phyloP scores from a whole-genome alignment of 495 filamentous ascomycete species.

The Pseudomonodictys pantanalensis region DNA sequence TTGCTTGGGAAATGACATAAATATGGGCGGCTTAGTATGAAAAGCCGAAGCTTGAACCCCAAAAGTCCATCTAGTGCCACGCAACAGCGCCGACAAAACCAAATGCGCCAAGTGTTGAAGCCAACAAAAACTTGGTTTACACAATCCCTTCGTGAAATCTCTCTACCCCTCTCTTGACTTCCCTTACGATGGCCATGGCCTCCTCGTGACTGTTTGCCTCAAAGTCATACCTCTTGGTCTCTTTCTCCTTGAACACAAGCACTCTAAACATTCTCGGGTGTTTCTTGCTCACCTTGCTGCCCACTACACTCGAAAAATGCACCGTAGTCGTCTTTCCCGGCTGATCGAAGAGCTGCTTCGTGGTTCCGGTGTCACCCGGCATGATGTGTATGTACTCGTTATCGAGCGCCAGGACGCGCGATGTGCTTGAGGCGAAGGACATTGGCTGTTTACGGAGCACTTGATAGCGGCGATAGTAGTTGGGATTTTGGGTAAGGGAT shows the following conservation, averaged over 20 bases:
- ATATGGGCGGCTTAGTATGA: too few relatives aligned
- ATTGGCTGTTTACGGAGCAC: constrained; percentile 93
- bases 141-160: constrained; percentile 25
- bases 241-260: constrained; percentile 74
- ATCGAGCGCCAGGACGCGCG: constrained; percentile 83
- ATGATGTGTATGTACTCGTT: constrained; percentile 95
- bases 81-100: too few relatives aligned
- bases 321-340: constrained; percentile 78
- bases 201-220: constrained; percentile 76
- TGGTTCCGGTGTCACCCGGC: constrained; percentile 55
- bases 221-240: constrained; percentile 95
- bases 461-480: constrained; percentile 78
- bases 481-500: constrained; percentile 55
- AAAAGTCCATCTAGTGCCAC: too few relatives aligned
- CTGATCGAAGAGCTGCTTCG: constrained; percentile 47
- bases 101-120: background rate
- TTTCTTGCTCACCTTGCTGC: constrained; percentile 85
- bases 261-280: constrained; percentile 91
- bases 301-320: constrained; percentile 87
- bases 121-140: background rate
- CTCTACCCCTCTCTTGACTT: constrained; percentile 66
- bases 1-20: too few relatives aligned
- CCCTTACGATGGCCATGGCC: constrained; percentile 83
- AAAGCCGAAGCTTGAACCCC: too few relatives aligned
- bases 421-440: constrained; percentile 81